Evolutionary conservation across 345 rosid genomes (phyloP).

Genomic region (Salix brachista): DNA sequence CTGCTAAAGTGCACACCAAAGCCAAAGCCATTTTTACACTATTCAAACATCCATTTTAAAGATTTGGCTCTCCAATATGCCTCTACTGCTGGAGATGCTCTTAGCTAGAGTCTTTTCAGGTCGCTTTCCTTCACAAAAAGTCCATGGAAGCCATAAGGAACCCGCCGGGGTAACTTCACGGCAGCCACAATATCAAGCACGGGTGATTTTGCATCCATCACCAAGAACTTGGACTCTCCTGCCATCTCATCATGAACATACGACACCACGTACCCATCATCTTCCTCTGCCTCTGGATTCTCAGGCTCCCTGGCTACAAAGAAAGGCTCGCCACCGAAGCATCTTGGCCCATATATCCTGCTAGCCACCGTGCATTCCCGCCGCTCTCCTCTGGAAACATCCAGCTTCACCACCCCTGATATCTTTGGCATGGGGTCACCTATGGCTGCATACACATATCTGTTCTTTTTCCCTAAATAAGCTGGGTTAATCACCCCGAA

Average conservation of each 20-base stretch:
- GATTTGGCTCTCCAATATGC: too few species aligned
- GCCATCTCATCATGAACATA: slow-evolving; percentile 49
- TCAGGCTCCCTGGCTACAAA: slow-evolving; percentile 50
- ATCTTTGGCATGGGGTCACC: slow-evolving; percentile 58
- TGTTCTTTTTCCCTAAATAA: slow-evolving; percentile 35
- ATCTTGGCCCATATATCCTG: slow-evolving; percentile 41
- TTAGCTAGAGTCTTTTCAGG: slow-evolving; percentile 23
- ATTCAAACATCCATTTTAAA: too few species aligned
- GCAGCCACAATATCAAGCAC: slow-evolving; percentile 48
- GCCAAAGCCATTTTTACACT: too few species aligned
- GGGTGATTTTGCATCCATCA: slow-evolving; percentile 57
- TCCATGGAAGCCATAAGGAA: slow-evolving; percentile 57
- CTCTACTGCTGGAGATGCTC: too few species aligned
- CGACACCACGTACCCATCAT: slow-evolving; percentile 48
- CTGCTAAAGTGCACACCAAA: too few species aligned
- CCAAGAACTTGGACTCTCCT: slow-evolving; percentile 51
- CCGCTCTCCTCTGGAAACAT: slow-evolving; percentile 25
- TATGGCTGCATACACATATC: slow-evolving; percentile 44
- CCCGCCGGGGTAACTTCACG: slow-evolving; percentile 50
- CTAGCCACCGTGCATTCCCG: slow-evolving; percentile 41
- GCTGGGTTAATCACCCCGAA: slow-evolving; percentile 43
- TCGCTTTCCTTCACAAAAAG: slow-evolving; percentile 45
- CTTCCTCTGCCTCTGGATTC: slow-evolving; percentile 43
- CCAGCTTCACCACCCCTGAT: slow-evolving; percentile 52
- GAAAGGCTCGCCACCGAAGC: slow-evolving; percentile 61